Conservation (phyloP, 2,329 filamentous ascomycete species). For the Alternaria gaisen region DNA sequence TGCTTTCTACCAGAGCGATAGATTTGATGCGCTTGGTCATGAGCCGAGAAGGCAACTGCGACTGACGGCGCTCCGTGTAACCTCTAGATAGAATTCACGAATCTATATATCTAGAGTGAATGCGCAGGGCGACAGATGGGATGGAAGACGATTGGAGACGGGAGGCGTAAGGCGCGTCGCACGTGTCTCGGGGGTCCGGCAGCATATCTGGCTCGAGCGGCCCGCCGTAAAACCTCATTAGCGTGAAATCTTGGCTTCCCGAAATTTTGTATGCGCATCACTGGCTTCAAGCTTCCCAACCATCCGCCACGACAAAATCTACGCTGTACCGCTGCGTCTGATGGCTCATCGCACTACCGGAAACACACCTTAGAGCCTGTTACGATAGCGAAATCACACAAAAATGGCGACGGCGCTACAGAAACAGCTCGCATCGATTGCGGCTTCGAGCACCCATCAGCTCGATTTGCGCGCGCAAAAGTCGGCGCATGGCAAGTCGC, state of each 20-base stretch:
- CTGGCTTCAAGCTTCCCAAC: conserved; percentile 8
- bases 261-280: conserved; percentile 29
- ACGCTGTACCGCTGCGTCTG: conserved; percentile 28
- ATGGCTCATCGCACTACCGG: conserved; percentile 32
- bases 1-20: neutral
- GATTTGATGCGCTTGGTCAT: neutral
- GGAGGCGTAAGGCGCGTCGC: conserved; percentile 14
- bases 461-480: conserved; percentile 94
- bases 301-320: conserved; percentile 29
- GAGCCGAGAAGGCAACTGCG: neutral
- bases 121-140: neutral
- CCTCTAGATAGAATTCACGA: neutral
- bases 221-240: conserved; percentile 24
- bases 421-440: conserved; percentile 92
- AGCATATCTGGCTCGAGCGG: conserved; percentile 11
- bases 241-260: conserved; percentile 34
- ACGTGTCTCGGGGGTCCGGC: conserved; percentile 22
- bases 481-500: conserved; percentile 88
- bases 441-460: conserved; percentile 86
- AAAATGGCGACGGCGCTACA: conserved; percentile 82
- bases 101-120: neutral
- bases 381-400: neutral
- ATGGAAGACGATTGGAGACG: conserved; percentile 7
- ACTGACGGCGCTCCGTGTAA: neutral
- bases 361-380: neutral